Evolutionary conservation across 2,329 filamentous ascomycete genomes (phyloP).

Genomic region (Orbilia oligospora): DNA sequence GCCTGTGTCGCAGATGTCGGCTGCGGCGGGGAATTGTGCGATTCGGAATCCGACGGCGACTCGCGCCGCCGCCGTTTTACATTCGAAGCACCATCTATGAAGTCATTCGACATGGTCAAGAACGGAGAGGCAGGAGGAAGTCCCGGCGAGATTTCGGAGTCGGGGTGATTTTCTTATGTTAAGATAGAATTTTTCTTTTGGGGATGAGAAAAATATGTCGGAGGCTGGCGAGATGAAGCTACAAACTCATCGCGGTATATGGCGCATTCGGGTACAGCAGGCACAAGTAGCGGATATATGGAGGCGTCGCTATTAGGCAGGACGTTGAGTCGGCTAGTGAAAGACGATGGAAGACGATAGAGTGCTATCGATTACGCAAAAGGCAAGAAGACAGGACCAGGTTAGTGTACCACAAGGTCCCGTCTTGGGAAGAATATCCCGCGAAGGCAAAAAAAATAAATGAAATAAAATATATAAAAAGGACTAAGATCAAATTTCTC

Average conservation of each 20-base stretch:
- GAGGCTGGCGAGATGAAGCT: constrained; percentile 52
- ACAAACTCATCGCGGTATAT: constrained; percentile 50
- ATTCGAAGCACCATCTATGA: constrained; percentile 52
- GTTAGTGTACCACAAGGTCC: constrained; percentile 37
- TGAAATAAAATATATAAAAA: constrained; percentile 12
- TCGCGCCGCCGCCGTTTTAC: constrained; percentile 59
- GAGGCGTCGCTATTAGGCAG: constrained; percentile 55
- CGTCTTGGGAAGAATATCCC: constrained; percentile 11
- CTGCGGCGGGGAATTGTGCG: constrained; percentile 61
- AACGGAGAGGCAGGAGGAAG: constrained; percentile 4
- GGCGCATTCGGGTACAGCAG: constrained; percentile 36
- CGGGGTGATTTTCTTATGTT: constrained; percentile 27
- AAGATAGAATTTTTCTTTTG: background rate
- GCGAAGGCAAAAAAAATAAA: background rate
- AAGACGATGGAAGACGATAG: constrained; percentile 37
- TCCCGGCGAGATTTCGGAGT: constrained; percentile 28
- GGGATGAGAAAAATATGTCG: constrained; percentile 32
- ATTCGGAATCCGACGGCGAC: constrained; percentile 58
- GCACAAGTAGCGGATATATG: constrained; percentile 14
- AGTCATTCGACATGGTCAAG: constrained; percentile 55
- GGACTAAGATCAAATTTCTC: constrained; percentile 5
- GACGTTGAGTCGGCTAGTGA: constrained; percentile 32
- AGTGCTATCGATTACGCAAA: constrained; percentile 59
- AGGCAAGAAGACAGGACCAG: constrained; percentile 28
- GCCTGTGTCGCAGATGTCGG: constrained; percentile 60